Conservation (phyloP, 495 filamentous ascomycete genomes). For the Friedmanniomyces endolithicus region DNA sequence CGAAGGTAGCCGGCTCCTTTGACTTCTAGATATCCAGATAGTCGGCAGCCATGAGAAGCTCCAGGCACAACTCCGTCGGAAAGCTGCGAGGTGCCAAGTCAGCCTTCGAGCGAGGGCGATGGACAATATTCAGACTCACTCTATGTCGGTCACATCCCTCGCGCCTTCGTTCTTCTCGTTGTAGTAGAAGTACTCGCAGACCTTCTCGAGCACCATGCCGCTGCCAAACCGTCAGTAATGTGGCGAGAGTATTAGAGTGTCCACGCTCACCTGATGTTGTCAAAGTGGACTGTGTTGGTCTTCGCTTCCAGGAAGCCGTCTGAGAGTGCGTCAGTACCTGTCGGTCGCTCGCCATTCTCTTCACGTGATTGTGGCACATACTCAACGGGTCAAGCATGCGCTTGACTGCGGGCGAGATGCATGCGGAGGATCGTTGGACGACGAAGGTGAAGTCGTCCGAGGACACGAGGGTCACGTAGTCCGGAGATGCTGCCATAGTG, state of each 20-base stretch:
- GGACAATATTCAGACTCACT: slow-evolving; percentile 24
- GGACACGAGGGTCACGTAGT: slow-evolving; percentile 79
- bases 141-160: slow-evolving; percentile 81
- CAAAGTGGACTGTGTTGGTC: slow-evolving; percentile 52
- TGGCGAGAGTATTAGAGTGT: background rate
- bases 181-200: slow-evolving; percentile 80
- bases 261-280: slow-evolving; percentile 54
- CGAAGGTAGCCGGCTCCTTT: too few species aligned
- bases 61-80: slow-evolving; percentile 59
- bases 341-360: background rate
- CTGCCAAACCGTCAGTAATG: slow-evolving; percentile 35
- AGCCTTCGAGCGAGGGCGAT: background rate
- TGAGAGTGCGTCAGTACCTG: slow-evolving; percentile 23
- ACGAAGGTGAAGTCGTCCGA: slow-evolving; percentile 82
- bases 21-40: slow-evolving; percentile 35
- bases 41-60: slow-evolving; percentile 74
- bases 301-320: slow-evolving; percentile 59
- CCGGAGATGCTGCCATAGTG: slow-evolving; percentile 21
- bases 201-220: slow-evolving; percentile 73
- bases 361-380: too few species aligned
- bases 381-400: slow-evolving; percentile 75
- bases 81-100: slow-evolving; percentile 25
- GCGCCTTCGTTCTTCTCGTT: slow-evolving; percentile 59
- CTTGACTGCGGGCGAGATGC: slow-evolving; percentile 62
- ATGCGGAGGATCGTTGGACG: slow-evolving; percentile 62